Evolutionary conservation across 1,139 yeast species (phyloP), one percentile per base, ranked within the genome.

Genomic region (Pichia sp.): DNA sequence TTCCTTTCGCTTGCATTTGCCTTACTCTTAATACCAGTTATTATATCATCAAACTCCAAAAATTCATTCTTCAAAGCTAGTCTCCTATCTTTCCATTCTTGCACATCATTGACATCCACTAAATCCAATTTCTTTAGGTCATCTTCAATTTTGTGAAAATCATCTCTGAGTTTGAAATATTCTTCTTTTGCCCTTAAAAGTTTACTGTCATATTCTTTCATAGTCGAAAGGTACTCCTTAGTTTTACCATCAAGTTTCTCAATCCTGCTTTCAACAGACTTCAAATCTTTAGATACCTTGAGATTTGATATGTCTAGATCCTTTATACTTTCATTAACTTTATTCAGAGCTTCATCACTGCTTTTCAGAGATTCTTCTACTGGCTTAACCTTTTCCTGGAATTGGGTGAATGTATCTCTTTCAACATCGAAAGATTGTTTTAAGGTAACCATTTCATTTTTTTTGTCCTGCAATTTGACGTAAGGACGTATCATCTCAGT

Each of bases 401-500:
- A 66, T 8, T 55, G 50, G 14, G 46, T 50, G 17, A 61, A 57
- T 33, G 55, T 57, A 1, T 47, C 36, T 6, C 56, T 52, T 40
- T 59, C 56, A 3, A 33, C 50, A 42, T 80, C 78, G 55, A 78
- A 75, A 33, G 72, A 73, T 24, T 64, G 62, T 61, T 79, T 81
- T 50, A 77, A 70, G 14, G 66, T 65, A 36, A 73, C 70, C 49
- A 75, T 73, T 53, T 72, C 72, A n/a, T 65, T 69, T 58, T 78
- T 83, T 57, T 78, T 73, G 53, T 82, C 86, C 50, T 81, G 79
- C 41, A 51, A 52, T 58, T 78, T 76, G 0, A 85, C 89, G 66
- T 82, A 85, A 0, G 91, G 91, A 41, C 84, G 66, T 42, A 85
- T 69, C 59, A 75, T 74, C 52, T 73, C 71, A 64, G 84, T 85